Conservation (phyloP, 768 basidiomycete species). For the Tricholoma saponaceum region DNA sequence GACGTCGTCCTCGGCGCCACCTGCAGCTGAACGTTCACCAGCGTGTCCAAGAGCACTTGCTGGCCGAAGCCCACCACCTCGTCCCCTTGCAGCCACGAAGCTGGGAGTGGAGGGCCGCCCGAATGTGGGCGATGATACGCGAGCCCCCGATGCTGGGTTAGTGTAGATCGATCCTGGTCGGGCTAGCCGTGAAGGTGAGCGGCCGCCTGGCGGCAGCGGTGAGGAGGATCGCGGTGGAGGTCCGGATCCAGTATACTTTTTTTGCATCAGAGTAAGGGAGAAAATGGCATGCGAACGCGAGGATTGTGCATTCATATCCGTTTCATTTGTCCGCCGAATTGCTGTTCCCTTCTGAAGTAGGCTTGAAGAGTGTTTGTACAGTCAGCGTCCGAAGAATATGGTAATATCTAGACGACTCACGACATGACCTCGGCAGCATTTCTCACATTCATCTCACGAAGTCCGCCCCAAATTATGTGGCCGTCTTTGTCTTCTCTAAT, state of each 20-base stretch:
- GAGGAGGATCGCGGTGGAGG: constrained; percentile 72
- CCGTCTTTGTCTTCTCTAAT: constrained; percentile 98
- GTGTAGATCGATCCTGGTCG: constrained; percentile 79
- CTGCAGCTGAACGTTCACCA: constrained; percentile 38
- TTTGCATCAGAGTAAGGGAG: constrained; percentile 90
- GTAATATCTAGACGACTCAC: constrained; percentile 43
- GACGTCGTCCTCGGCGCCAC: constrained; percentile 50
- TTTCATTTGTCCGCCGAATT: constrained; percentile 92
- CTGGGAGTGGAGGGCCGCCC: constrained; percentile 78
- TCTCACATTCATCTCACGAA: constrained; percentile 88
- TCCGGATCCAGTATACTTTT: constrained; percentile 72
- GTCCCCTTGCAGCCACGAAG: constrained; percentile 69
- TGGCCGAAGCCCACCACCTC: constrained; percentile 66
- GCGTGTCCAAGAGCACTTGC: constrained; percentile 77
- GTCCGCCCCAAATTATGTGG: constrained; percentile 94
- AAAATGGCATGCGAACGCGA: constrained; percentile 99
- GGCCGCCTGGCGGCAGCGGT: constrained; percentile 67
- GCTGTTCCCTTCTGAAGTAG: constrained; percentile 87
- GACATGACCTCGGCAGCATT: constrained; percentile 88
- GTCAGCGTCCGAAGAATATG: background rate
- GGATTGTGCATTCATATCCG: constrained; percentile 98
- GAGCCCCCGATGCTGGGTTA: constrained; percentile 32
- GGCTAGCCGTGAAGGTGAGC: constrained; percentile 73
- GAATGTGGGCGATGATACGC: constrained; percentile 76
- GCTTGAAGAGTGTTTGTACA: constrained; percentile 33